Percentiles rank a stretch among this genome's conserved stretches.
Conservation (phyloP, 768 basidiomycete genomes). For the Sporobolomyces pararoseus region DNA sequence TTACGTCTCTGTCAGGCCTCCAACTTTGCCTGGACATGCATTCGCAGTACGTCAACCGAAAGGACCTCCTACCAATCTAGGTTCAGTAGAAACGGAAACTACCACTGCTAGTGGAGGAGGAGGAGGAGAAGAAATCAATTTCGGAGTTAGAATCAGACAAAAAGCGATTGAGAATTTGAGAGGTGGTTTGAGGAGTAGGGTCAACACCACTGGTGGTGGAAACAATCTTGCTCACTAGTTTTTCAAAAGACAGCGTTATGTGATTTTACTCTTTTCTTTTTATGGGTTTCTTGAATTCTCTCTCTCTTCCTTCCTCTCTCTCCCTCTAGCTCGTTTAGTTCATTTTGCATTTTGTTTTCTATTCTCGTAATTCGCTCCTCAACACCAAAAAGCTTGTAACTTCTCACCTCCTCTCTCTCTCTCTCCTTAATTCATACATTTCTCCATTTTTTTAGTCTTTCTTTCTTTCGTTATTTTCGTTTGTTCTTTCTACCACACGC, state of each 20-base stretch:
- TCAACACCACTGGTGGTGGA: too few relatives aligned
- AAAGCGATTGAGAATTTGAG: conserved; percentile 8
- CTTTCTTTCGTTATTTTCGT: too few relatives aligned
- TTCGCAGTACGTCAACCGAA: conserved; percentile 21
- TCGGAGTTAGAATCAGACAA: conserved; percentile 8
- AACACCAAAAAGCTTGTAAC: too few relatives aligned
- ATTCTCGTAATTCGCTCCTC: too few relatives aligned
- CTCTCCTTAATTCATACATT: not conserved
- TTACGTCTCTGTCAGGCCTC: conserved; percentile 4
- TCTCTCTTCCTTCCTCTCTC: not conserved
- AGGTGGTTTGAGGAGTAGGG: not conserved
- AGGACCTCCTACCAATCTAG: conserved; percentile 29
- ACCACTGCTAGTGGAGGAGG: not conserved
- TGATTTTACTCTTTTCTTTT: too few relatives aligned
- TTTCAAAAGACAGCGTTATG: too few relatives aligned
- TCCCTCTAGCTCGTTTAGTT: not conserved
- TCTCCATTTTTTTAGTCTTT: not conserved
- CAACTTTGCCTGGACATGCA: conserved; percentile 19
- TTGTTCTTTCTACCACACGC: too few relatives aligned
- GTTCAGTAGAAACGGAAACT: not conserved
- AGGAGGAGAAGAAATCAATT: not conserved
- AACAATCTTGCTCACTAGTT: too few relatives aligned
- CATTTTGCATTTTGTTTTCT: not conserved
- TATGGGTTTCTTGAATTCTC: too few relatives aligned
- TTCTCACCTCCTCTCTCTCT: not conserved